Conservation (phyloP, 1,284 basidiomycete species). For the Cerioporus squamosus region DNA sequence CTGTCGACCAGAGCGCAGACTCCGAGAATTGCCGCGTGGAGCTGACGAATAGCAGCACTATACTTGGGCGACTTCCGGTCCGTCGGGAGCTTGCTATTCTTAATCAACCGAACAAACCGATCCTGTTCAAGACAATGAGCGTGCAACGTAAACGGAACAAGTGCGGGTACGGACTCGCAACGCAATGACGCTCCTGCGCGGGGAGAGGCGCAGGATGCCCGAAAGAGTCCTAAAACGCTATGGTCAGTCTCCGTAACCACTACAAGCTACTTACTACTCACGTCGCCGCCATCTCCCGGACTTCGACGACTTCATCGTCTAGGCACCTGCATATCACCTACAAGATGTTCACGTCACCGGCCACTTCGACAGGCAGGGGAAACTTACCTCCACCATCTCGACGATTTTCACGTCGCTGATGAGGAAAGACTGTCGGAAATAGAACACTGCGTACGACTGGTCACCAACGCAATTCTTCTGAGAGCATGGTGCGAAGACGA, state of each 20-base stretch:
- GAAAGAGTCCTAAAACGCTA: slow-evolving; percentile 68
- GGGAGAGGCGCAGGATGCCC: slow-evolving; percentile 81
- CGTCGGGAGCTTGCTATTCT: slow-evolving; percentile 59
- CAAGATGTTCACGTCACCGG: too few species aligned
- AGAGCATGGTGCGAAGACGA: neutral
- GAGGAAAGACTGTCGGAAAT: slow-evolving; percentile 72
- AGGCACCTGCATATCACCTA: slow-evolving; percentile 72
- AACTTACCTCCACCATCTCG: slow-evolving; percentile 65
- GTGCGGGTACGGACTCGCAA: slow-evolving; percentile 53
- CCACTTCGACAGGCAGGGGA: too few species aligned
- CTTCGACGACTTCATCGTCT: slow-evolving; percentile 77
- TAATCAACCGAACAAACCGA: slow-evolving; percentile 70
- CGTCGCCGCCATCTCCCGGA: slow-evolving; percentile 78
- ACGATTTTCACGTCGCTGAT: slow-evolving; percentile 66
- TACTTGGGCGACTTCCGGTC: slow-evolving; percentile 61
- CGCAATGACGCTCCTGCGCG: slow-evolving; percentile 72
- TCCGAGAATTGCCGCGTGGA: slow-evolving; percentile 81
- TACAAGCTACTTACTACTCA: slow-evolving; percentile 37
- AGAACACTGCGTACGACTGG: slow-evolving; percentile 71
- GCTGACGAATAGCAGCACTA: slow-evolving; percentile 65
- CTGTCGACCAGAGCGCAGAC: slow-evolving; percentile 81
- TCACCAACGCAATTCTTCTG: neutral
- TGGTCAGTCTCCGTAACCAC: neutral
- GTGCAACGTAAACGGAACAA: neutral
- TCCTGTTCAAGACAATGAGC: slow-evolving; percentile 43